phyloP scores from a whole-genome alignment of 495 filamentous ascomycete genomes.

The Penicillium ochrochloron region DNA sequence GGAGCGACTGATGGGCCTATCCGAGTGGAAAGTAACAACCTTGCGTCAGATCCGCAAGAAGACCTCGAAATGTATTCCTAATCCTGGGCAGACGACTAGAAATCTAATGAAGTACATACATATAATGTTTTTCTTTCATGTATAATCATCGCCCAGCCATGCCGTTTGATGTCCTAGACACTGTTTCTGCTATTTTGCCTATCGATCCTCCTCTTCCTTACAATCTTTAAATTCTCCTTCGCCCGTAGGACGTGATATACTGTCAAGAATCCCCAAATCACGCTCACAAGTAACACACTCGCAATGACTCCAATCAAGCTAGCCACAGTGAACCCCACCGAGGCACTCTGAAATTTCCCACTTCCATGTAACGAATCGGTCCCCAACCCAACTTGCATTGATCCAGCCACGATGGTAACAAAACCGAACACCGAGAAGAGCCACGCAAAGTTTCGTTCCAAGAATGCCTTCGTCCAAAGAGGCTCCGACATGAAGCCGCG shows the following conservation, averaged over 20 bases:
- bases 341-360: constrained; percentile 7
- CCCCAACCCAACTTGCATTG: constrained; percentile 17
- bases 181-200: not conserved
- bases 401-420: constrained; percentile 10
- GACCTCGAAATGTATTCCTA: constrained; percentile 5
- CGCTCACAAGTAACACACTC: not conserved
- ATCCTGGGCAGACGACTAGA: not conserved
- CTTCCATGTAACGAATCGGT: constrained; percentile 7
- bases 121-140: not conserved
- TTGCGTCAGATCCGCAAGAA: not conserved
- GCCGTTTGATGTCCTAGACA: not conserved
- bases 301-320: constrained; percentile 8
- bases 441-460: constrained; percentile 17
- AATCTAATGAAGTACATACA: not conserved
- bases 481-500: constrained; percentile 12
- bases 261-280: constrained; percentile 8
- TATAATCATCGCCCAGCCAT: not conserved
- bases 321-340: constrained; percentile 10
- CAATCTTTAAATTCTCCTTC: constrained; percentile 10
- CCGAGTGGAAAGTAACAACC: too few relatives aligned
- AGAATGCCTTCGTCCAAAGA: constrained; percentile 5
- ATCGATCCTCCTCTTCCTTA: constrained; percentile 2
- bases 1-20: not conserved
- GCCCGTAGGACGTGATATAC: constrained; percentile 13
- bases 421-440: constrained; percentile 16